A percentile compares a stretch with the other conserved stretches of the same genome.
Evolutionary conservation across 805 yeast genomes (phyloP).

Genomic region (Ogataea zsoltii): DNA sequence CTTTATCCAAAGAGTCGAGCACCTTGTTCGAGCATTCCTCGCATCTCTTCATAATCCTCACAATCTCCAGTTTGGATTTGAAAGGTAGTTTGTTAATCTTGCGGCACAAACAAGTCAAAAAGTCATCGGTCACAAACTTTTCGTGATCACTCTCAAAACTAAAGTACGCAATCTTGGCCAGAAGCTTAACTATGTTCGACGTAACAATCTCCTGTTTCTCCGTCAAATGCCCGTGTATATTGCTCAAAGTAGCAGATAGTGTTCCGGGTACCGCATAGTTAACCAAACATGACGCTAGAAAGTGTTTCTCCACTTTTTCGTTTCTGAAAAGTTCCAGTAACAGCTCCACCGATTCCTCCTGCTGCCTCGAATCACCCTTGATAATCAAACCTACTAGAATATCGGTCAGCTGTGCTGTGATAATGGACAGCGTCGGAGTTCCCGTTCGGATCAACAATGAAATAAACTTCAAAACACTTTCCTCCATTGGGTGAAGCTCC

Average conservation of each 20-base stretch:
- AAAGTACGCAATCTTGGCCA: slow-evolving; percentile 16
- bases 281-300: slow-evolving; percentile 11
- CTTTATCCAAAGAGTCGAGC: slow-evolving; percentile 10
- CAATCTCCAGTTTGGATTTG: slow-evolving; percentile 17
- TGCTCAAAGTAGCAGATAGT: slow-evolving; percentile 13
- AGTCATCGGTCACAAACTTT: slow-evolving; percentile 16
- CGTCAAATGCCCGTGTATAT: slow-evolving; percentile 16
- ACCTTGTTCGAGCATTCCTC: slow-evolving; percentile 8
- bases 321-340: slow-evolving; percentile 15
- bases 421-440: slow-evolving; percentile 10
- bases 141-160: slow-evolving; percentile 10
- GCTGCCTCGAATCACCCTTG: slow-evolving; percentile 14
- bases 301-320: slow-evolving; percentile 15
- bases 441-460: slow-evolving; percentile 12
- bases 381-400: slow-evolving; percentile 8
- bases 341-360: slow-evolving; percentile 10
- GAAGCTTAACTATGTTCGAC: slow-evolving; percentile 10
- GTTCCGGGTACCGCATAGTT: slow-evolving; percentile 8
- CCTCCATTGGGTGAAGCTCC: slow-evolving; percentile 9
- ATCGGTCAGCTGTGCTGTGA: slow-evolving; percentile 11
- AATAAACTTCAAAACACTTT: slow-evolving; percentile 10
- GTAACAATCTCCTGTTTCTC: slow-evolving; percentile 12
- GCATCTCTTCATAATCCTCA: slow-evolving; percentile 15
- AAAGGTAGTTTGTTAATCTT: slow-evolving; percentile 15
- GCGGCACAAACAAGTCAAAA: slow-evolving; percentile 16